These are phyloP conservation scores for Abelmoschus esculentus DNA, from an alignment of 345 rosid species.

Conservation along the genomic window DNA sequence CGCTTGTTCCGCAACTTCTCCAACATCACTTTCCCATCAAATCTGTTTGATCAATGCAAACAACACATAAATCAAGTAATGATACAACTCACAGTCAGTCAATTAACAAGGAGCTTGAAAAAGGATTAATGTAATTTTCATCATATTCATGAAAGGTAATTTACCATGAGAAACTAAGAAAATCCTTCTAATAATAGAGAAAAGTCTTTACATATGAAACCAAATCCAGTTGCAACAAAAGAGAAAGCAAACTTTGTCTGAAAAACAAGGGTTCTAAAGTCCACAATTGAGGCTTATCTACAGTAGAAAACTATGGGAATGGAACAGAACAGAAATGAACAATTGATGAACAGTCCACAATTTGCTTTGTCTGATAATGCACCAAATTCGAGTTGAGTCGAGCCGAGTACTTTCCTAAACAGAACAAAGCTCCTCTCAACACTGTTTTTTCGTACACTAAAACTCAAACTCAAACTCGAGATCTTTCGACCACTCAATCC, in stretches of 20 bases:
- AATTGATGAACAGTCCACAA: not conserved
- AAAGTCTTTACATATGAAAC: not conserved
- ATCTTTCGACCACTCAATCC: too few relatives aligned
- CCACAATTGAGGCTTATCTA: constrained; percentile 17
- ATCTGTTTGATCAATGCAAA: constrained; percentile 31
- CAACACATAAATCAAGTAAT: too few relatives aligned
- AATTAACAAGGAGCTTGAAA: too few relatives aligned
- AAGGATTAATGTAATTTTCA: too few relatives aligned
- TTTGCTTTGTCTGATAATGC: not conserved
- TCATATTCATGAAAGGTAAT: too few relatives aligned
- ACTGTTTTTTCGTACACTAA: too few relatives aligned
- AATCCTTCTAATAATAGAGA: not conserved
- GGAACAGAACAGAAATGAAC: constrained; percentile 1
- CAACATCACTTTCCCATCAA: constrained; percentile 68
- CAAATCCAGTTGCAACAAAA: not conserved
- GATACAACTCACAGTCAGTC: too few relatives aligned
- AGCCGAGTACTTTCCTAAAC: too few relatives aligned
- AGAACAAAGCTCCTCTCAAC: too few relatives aligned
- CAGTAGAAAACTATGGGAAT: not conserved
- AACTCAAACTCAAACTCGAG: too few relatives aligned
- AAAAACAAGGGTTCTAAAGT: not conserved
- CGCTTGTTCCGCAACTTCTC: constrained; percentile 73
- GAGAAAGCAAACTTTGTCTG: not conserved
- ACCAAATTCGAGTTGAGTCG: too few relatives aligned
- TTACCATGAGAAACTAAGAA: not conserved